These are phyloP conservation scores for Rehmannia glutinosa DNA, from an alignment of 257 asterid species.

Conservation along the genomic window DNA sequence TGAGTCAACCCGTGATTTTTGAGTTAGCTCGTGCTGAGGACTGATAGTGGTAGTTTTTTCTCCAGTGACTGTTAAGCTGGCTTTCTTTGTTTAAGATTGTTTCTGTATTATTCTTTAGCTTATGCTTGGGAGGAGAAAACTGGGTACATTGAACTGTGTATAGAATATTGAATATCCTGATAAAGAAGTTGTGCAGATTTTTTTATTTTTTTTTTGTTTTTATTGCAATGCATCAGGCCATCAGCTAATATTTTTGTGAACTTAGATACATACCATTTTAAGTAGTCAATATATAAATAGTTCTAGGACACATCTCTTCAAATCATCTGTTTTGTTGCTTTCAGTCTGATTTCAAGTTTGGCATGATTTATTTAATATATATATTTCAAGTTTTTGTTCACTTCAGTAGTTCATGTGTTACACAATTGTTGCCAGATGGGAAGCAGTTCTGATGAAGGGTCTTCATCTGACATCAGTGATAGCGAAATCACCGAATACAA, in stretches of 20 bases:
- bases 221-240: too few relatives aligned
- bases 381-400: background rate
- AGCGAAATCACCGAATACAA: conserved; percentile 75
- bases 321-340: background rate
- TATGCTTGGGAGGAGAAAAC: too few relatives aligned
- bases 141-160: background rate
- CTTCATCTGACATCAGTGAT: conserved; percentile 72
- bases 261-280: background rate
- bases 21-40: background rate
- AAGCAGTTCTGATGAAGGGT: conserved; percentile 72
- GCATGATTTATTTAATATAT: too few relatives aligned
- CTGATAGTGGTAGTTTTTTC: background rate
- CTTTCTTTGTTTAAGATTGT: background rate
- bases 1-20: background rate
- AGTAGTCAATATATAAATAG: too few relatives aligned
- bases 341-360: too few relatives aligned
- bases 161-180: background rate
- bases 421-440: conserved; percentile 46
- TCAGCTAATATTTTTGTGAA: background rate
- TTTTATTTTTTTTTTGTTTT: background rate
- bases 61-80: background rate
- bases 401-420: background rate
- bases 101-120: background rate
- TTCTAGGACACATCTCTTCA: too few relatives aligned
- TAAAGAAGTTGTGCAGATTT: background rate